Evolutionary conservation across 208 protist genomes (phyloP).

Genomic region (Crithidia sp.): DNA sequence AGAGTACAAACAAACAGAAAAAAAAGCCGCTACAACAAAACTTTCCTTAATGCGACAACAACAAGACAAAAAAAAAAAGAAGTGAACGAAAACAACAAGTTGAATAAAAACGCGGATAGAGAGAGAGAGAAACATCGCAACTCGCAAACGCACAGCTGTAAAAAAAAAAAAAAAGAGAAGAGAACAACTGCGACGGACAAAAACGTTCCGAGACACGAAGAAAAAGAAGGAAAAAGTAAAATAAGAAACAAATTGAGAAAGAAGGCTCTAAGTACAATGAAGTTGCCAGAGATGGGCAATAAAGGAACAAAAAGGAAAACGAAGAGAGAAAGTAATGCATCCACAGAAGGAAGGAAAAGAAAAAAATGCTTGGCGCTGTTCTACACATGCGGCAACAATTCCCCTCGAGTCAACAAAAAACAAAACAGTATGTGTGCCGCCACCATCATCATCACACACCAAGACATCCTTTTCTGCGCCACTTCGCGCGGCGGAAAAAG

Average conservation of each 20-base stretch:
- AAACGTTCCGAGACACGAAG: too few relatives aligned
- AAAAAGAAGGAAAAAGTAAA: slow-evolving; percentile 4
- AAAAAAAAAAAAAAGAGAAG: slow-evolving; percentile 10
- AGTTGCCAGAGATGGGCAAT: background rate
- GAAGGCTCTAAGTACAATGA: slow-evolving; percentile 1
- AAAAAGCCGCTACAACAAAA: background rate
- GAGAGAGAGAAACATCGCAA: background rate
- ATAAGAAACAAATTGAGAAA: background rate
- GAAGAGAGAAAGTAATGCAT: background rate
- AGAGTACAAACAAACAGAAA: background rate
- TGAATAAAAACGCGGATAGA: background rate
- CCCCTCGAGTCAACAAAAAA: slow-evolving; percentile 3
- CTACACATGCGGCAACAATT: background rate
- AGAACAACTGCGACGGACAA: background rate
- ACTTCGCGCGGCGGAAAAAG: too few relatives aligned
- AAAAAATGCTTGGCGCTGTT: background rate
- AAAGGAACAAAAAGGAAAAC: slow-evolving; percentile 5
- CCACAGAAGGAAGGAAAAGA: background rate
- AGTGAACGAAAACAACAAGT: slow-evolving; percentile 1
- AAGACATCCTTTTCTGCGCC: too few relatives aligned
- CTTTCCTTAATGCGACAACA: too few relatives aligned
- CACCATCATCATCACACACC: too few relatives aligned
- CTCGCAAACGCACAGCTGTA: background rate
- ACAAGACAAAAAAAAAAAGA: slow-evolving; percentile 1
- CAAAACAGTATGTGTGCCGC: background rate